phyloP scores from a whole-genome alignment of 495 filamentous ascomycete species.

The Ascobolus immersus region DNA sequence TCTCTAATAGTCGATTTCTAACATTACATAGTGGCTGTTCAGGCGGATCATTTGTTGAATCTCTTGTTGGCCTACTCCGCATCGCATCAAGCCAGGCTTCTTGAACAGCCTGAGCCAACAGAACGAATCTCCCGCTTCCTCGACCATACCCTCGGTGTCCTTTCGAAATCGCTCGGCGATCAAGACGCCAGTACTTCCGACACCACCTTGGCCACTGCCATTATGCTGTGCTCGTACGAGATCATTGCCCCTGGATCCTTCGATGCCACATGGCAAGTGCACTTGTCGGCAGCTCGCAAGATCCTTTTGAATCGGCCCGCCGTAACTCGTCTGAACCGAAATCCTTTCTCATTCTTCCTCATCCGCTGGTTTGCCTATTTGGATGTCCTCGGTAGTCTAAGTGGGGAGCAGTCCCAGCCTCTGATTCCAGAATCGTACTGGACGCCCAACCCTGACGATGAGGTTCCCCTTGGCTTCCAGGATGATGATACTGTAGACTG shows the following conservation, averaged over 20 bases:
- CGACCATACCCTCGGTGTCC: slow-evolving; percentile 47
- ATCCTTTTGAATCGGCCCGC: slow-evolving; percentile 47
- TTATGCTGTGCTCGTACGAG: slow-evolving; percentile 66
- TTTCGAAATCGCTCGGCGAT: slow-evolving; percentile 41
- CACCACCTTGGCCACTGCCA: slow-evolving; percentile 54
- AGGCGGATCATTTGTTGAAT: slow-evolving; percentile 42
- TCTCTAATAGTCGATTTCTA: slow-evolving; percentile 1
- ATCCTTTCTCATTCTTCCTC: slow-evolving; percentile 55
- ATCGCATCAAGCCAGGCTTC: slow-evolving; percentile 51
- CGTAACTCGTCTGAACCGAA: slow-evolving; percentile 29
- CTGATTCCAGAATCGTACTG: slow-evolving; percentile 22
- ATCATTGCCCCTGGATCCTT: slow-evolving; percentile 45
- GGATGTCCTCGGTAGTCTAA: slow-evolving; percentile 53
- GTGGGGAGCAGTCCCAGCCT: slow-evolving; percentile 28
- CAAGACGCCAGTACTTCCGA: slow-evolving; percentile 35
- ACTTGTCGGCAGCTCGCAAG: slow-evolving; percentile 48
- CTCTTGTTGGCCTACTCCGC: slow-evolving; percentile 62
- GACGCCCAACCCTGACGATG: slow-evolving; percentile 26
- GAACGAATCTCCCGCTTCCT: slow-evolving; percentile 60
- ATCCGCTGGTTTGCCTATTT: slow-evolving; percentile 69
- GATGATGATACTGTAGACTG: slow-evolving; percentile 50
- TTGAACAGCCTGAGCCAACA: slow-evolving; percentile 48
- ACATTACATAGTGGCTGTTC: slow-evolving; percentile 31
- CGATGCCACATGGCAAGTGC: slow-evolving; percentile 51
- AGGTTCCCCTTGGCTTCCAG: no score